Base-by-base conservation (phyloP, 768 basidiomycete genomes). In the Mycena maculata region DNA sequence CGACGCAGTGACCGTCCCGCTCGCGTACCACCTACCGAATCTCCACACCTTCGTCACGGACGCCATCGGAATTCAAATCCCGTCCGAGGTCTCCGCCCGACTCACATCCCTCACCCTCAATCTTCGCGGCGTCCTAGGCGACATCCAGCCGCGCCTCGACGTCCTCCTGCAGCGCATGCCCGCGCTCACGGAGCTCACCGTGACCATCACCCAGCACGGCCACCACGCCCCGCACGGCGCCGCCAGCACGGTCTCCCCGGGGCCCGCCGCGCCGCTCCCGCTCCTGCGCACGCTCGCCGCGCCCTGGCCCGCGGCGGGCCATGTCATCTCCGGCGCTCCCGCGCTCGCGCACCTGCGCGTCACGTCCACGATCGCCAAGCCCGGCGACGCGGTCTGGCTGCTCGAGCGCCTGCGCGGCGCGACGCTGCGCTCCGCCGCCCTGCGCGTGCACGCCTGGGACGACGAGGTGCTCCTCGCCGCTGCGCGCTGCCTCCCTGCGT, bases 391-490 rank as follows among this genome's bases (percentile, higher is more conserved):
- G 9, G 4, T 68, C n/a, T 39, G 54, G 41, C 33, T 60, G 20
- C 57, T 68, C 18, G 67, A 68, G 56, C 48, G 27, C 33, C 31
- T 60, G 20, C 55, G 44, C 20, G 33, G 18, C 28, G 16, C 13
- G n/a, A 36, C 27, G 7, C 28, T 63, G 30, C 48, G 56, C 22
- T n/a, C 33, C 20, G 28, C 33, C 2, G 54, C 55, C 27, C 49
- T 68, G 33, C 48, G 31, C 13, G 44, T 68, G 22, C 38, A 36
- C 3, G 9, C 5, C 4, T 68, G 67, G 67, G 67, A 68, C 39
- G 67, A 68, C 55, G 67, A 68, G 56, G 56, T 63, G n/a, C 50
- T 63, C 39, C 36, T 68, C 36, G 67, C 67, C 20, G 67, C 67
- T 12, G 36, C 57, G 42, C 50, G 62, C 9, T 68, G 67, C 27